Evolutionary conservation across 805 yeast genomes (phyloP), one percentile per base, ranked within the genome.

Genomic region (Monosporozyma aerobia): DNA sequence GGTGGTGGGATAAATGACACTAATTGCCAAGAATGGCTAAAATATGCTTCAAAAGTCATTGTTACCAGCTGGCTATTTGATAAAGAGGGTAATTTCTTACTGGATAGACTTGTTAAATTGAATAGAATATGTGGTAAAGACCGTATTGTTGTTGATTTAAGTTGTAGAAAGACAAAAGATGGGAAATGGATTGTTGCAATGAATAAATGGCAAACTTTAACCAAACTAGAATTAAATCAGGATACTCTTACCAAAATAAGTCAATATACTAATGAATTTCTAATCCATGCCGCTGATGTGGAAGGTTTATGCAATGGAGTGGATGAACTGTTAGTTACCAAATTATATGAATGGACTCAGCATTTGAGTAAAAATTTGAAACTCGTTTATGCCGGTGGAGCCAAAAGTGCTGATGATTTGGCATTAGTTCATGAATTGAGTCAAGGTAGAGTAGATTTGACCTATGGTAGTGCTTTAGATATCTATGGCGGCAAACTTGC

Each of bases 261-360:
- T 8, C 52, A 73, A 48, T 87, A 84, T 69, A 88, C 97, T 61
- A 78, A 81, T 57, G 99, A 94, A 70, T 87, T 92, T 63, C 72
- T 94, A 51, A 84, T 94, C 16, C 99, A 94, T 71, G 99, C 99
- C 3, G 99, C 99, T 0, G 99, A 94, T 69, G 98, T 94, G 3
- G 99, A 94, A 69, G 99, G 99, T 0, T 74, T 94, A 16, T 94
- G 99, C 67, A 78, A 81, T 44, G 99, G 99, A 0, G 87, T 94
- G 35, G 99, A 94, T 63, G 82, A 83, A 63, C 78, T 81, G 16
- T 73, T 94, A 44, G 97, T 94, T 5, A 53, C 54, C 29, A 77
- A 77, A 52, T 72, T 94, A 43, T 89, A 89, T 23, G 80, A 83
- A 58, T 94, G 98, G 98, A 77, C 81, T 27, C 52, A 54, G 19